These are phyloP conservation scores for Penicillium coffeae DNA, from an alignment of 495 filamentous ascomycete species.

Conservation along the genomic window DNA sequence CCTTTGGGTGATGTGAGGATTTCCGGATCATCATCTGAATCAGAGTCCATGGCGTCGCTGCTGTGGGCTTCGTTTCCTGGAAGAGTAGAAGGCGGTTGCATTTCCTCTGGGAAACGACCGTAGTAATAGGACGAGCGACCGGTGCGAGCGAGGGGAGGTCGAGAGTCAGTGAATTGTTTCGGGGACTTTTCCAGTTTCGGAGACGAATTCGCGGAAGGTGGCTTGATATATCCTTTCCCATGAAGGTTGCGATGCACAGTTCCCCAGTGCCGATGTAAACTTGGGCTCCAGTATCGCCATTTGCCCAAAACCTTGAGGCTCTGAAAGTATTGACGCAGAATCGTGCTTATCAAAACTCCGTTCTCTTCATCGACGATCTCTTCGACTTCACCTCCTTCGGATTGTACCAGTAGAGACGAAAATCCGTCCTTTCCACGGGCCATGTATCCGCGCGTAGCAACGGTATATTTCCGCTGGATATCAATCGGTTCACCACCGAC, in stretches of 20 bases:
- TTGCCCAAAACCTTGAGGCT: slow-evolving; percentile 70
- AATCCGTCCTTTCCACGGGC: slow-evolving; percentile 83
- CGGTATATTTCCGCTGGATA: slow-evolving; percentile 53
- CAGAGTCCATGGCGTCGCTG: slow-evolving; percentile 40
- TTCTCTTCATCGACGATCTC: slow-evolving; percentile 81
- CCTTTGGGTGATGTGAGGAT: slow-evolving; percentile 34
- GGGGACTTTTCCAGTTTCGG: slow-evolving; percentile 28
- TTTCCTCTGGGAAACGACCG: slow-evolving; percentile 42
- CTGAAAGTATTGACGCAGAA: slow-evolving; percentile 87
- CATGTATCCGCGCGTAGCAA: slow-evolving; percentile 84
- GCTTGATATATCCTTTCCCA: slow-evolving; percentile 34
- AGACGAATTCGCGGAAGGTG: slow-evolving; percentile 25
- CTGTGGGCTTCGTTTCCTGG: slow-evolving; percentile 18
- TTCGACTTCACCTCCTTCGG: slow-evolving; percentile 68
- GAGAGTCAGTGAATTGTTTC: slow-evolving; percentile 5
- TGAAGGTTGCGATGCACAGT: slow-evolving; percentile 54
- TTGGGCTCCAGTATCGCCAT: slow-evolving; percentile 64
- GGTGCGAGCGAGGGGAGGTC: slow-evolving; percentile 26
- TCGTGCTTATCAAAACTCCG: slow-evolving; percentile 76
- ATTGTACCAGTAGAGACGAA: slow-evolving; percentile 60
- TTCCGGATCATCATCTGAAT: slow-evolving; percentile 44
- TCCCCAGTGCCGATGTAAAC: slow-evolving; percentile 59
- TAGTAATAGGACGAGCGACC: slow-evolving; percentile 32
- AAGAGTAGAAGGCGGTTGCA: slow-evolving; percentile 25
- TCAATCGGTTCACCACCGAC: slow-evolving; percentile 59